phyloP scores from a whole-genome alignment of 2,329 filamentous ascomycete genomes.

The Rhynchosporium graminicola region DNA sequence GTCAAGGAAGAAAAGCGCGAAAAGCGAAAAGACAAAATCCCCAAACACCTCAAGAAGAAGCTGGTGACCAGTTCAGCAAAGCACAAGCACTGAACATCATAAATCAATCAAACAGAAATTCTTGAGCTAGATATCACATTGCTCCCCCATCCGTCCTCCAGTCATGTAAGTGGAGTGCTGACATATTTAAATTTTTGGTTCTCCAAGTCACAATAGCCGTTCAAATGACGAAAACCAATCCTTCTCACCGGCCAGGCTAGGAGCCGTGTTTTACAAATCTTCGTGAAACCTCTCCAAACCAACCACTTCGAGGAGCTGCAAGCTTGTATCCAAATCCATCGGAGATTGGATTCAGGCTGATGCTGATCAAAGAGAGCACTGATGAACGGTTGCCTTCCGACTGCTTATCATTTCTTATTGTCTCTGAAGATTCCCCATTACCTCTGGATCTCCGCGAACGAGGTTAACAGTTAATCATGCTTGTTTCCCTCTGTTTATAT shows the following conservation, averaged over 20 bases:
- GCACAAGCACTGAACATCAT: constrained; percentile 37
- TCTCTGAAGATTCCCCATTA: neutral
- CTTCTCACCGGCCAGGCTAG: constrained; percentile 24
- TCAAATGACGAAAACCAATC: constrained; percentile 36
- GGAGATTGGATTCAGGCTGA: constrained; percentile 20
- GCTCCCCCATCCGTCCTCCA: neutral
- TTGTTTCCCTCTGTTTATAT: neutral
- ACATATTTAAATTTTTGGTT: neutral
- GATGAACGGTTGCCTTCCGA: constrained; percentile 28
- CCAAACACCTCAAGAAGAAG: constrained; percentile 93
- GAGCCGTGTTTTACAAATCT: constrained; percentile 31
- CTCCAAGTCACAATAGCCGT: neutral
- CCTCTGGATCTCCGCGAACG: too few species aligned
- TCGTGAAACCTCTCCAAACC: constrained; percentile 31
- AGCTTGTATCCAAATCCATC: constrained; percentile 11
- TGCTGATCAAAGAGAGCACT: constrained; percentile 42
- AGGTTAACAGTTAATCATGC: too few species aligned
- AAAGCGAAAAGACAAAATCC: constrained; percentile 92
- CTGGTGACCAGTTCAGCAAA: constrained; percentile 57
- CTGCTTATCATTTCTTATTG: neutral
- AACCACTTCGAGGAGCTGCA: constrained; percentile 29
- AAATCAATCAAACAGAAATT: constrained; percentile 18
- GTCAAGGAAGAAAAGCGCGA: constrained; percentile 96
- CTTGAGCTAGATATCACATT: neutral
- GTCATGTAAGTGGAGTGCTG: neutral